A percentile compares a stretch with the other conserved stretches of the same genome.
Evolutionary conservation across 2,329 filamentous ascomycete genomes (phyloP).

Genomic region (Scedosporium minutisporum): DNA sequence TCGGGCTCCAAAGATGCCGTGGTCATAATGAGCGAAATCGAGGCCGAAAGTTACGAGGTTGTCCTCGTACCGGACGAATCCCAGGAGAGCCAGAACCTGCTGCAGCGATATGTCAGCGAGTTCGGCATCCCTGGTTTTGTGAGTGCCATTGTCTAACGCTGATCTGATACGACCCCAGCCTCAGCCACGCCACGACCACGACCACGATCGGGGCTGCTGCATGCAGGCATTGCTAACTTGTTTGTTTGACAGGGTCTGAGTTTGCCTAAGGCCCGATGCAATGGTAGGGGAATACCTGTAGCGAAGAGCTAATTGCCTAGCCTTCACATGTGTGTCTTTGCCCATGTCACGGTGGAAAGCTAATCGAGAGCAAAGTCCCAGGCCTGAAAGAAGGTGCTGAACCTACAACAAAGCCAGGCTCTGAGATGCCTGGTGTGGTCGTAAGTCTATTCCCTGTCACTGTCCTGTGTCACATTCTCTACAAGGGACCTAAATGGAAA

Average conservation of each 20-base stretch:
- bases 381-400: neutral
- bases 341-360: neutral
- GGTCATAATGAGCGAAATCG: neutral
- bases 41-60: neutral
- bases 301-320: neutral
- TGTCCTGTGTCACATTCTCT: neutral
- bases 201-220: too few species aligned
- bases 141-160: neutral
- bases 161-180: neutral
- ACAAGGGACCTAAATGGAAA: too few species aligned
- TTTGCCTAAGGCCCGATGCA: neutral
- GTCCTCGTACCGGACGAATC: constrained; percentile 1
- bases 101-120: neutral
- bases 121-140: constrained; percentile 1
- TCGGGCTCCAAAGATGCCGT: neutral
- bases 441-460: neutral
- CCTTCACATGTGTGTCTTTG: neutral
- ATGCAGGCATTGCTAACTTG: neutral
- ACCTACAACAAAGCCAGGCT: neutral
- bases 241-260: neutral
- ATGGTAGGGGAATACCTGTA: neutral
- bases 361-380: neutral
- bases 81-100: constrained; percentile 1
- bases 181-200: too few species aligned
- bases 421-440: neutral